Evolutionary conservation across 768 basidiomycete species (phyloP), one percentile per base, ranked within the genome.

Genomic region (Ephemerocybe angulata): DNA sequence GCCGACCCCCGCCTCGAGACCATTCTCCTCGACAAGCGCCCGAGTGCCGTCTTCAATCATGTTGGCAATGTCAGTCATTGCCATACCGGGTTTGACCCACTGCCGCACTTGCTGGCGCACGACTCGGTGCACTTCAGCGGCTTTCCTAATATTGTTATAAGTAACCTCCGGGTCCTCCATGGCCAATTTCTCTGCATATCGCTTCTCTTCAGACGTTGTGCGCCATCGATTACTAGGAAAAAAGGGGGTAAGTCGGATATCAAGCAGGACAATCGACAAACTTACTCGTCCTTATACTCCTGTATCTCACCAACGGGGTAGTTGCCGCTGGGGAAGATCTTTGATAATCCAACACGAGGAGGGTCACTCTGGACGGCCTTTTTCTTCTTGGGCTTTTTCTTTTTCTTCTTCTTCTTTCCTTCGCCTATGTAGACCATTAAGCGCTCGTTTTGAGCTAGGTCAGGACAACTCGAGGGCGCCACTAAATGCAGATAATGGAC

Each of bases 91-190:
- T 55, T 84, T 84, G 64, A 99, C 98, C 56, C 75, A 77, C 67
- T 86, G 86, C 62, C 85, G 84, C 3, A 91, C 93, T 64, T 88
- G 81, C 56, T 82, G 74, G 52, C 97, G 86, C 51, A 95, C 96
- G 67, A 90, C 89, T 43, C 97, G 82, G 68, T 99, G 97, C 11
- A 96, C 94, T 72, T 98, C 95, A n/a, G 91, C 90, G 38, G 87
- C 97, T 56, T 87, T 83, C 50, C 97, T 86, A 65, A 99, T 95
- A 66, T 81, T 84, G 62, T 91, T 82, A 71, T 98, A 99, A 0
- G 90, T 96, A 37, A 79, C 75, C 58, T 89, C 84, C 2, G 90
- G 88, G 68, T 97, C 92, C 63, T 88, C 85, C 65, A 86, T 83
- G 3, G 80, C 79, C 59, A 88, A 72, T 55, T 81, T 81, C 66